Evolutionary conservation across 2,329 filamentous ascomycete species (phyloP), one percentile per base, ranked within the genome.

Genomic region (Colletotrichum sp.): DNA sequence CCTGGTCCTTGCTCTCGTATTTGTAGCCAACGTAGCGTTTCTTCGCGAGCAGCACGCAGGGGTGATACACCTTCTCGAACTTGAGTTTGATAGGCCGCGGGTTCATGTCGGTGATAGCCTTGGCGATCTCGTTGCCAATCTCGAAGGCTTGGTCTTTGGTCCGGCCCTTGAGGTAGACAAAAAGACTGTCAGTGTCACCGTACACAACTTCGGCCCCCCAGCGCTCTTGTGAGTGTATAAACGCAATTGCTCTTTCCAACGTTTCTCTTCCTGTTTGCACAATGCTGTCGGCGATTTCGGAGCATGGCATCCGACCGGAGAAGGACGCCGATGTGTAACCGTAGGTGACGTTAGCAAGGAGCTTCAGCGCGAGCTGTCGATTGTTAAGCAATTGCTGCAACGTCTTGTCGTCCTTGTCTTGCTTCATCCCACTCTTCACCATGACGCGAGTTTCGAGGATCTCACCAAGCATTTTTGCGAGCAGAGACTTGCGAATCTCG

Each of bases 11-110:
- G 77, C 88, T 90, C 81, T 99, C 97, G 84, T 97, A 99, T 82
- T 98, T 98, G 87, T 98, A 98, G 8, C 97, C 97, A 6, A 98
- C 97, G 78, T 99, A 99, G 69, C 97, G 93, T 81, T 99, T 99
- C 86, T 99, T 99, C 21, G 97, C 95, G 1, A 99, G 89, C 6
- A 99, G 88, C 0, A 98, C 92, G 81, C 96, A 98, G 0, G 97
- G 97, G 76, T 98, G 94, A 83, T 99, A 99, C 2, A 99, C 96
- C 79, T 99, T 99, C 82, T 99, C 97, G 78, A 99, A 98, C 81
- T 98, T 98, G 76, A 99, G 92, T 83, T 98, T 98, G 77, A 99
- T 88, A 0, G 97, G 97, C 2, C 93, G 91, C 3, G 97, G 97
- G 79, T 98, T 99, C 86, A 94, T 93, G 69, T 95, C 90, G 0